Conservation (phyloP, 1,139 yeast genomes). For the Lodderomyces elongisporus region DNA sequence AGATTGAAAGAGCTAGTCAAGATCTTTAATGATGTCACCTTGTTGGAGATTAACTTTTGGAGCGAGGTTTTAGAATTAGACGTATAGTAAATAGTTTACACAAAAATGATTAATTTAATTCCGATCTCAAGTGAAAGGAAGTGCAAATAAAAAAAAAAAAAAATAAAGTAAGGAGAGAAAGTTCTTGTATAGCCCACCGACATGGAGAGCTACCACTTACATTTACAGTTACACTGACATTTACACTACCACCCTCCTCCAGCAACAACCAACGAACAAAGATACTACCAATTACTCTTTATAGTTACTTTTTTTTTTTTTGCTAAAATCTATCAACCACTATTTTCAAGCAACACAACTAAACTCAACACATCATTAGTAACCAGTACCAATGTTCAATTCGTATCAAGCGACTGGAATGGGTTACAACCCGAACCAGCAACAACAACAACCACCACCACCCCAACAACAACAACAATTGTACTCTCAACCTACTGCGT, state of each 20-base stretch:
- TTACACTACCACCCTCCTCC: no score
- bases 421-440: conserved; percentile 23
- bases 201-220: background rate
- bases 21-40: conserved; percentile 55
- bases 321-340: no score
- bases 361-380: background rate
- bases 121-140: no score
- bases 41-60: conserved; percentile 65
- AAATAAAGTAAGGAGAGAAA: background rate
- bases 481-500: conserved; percentile 31
- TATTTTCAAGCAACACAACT: background rate
- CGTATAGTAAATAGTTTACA: background rate
- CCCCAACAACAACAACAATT: conserved; percentile 17
- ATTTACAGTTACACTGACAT: no score
- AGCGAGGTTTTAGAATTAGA: conserved; percentile 29
- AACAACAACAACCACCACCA: conserved; percentile 15
- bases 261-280: no score
- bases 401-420: conserved; percentile 30
- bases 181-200: background rate
- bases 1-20: conserved; percentile 50
- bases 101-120: background rate
- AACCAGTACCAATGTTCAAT: conserved; percentile 30
- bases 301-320: no score
- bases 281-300: no score
- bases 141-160: conserved; percentile 1